Base-by-base conservation (phyloP, 148 eudicot genomes). In the Heliamphora exappendiculata region DNA sequence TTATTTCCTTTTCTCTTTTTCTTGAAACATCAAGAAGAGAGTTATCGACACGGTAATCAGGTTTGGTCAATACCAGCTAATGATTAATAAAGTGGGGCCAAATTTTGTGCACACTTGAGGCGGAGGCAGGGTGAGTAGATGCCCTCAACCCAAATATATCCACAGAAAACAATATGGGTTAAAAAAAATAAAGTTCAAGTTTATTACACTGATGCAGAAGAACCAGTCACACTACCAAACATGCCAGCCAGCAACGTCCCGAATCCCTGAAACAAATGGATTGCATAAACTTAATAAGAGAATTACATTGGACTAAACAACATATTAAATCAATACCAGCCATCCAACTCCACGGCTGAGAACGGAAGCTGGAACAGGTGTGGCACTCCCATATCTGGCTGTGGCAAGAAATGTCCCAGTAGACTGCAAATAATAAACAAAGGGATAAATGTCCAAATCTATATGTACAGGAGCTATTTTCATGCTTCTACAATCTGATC, bases 321-420 rank as follows among this genome's bases (percentile, higher is more conserved):
- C 7, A 67, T 2, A 55, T 7, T 12, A 17, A 26, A 34, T 42
- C 19, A 65, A 65, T 82, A 93, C 97, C 91, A 90, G 88, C 93
- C 95, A 91, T 53, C 89, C 89, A 50, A 78, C 83, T 49, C 95
- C 91, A 0, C 95, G 93, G 70, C 93, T 78, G 33, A 90, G 69
- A 57, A 93, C 87, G 31, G 95, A 90, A 68, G 97, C 90, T 68
- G 97, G 95, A 66, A 91, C 93, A 45, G 97, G 95, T 20, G 97
- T 90, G 50, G 95, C 97, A 69, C 97, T 93, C 41, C 93, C 95
- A 76, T 91, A 93, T 78, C 93, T 86, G 24, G 95, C 84, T 62
- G 92, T 84, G 74, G 87, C 93, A 57, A 90, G 85, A 78, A 89
- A 90, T 47, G 93, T 83, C 6, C 90, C 93, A 5, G 95, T 90